A percentile compares a stretch with the other conserved stretches of the same genome.
Conservation (phyloP, 2,329 filamentous ascomycete genomes). For the Seiridium unicorne region DNA sequence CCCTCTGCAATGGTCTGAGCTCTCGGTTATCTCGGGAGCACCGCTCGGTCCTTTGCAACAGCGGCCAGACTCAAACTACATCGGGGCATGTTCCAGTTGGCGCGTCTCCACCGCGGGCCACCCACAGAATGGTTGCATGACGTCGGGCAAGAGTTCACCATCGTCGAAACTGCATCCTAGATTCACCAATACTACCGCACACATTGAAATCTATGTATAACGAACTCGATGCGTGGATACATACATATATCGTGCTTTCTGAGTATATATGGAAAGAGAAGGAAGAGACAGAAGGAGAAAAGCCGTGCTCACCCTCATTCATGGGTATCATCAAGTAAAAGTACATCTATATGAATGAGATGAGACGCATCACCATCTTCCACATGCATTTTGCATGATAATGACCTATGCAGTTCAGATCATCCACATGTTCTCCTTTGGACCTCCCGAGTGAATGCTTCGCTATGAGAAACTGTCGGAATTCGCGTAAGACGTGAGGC, state of each 20-base stretch:
- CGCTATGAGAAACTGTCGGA: background rate
- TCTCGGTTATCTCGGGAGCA: background rate
- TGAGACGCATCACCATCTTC: background rate
- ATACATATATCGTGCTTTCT: background rate
- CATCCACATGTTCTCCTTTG: no score
- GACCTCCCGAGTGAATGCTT: background rate
- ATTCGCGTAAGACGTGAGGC: background rate
- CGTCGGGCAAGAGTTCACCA: background rate
- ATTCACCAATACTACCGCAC: background rate
- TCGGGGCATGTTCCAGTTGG: background rate
- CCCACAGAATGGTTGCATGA: background rate
- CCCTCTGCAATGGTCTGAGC: background rate
- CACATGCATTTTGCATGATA: background rate
- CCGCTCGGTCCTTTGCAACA: background rate
- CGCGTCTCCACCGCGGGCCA: background rate
- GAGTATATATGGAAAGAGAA: background rate
- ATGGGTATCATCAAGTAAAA: conserved; percentile 3
- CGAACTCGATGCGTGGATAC: background rate
- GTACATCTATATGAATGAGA: background rate
- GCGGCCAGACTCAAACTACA: background rate
- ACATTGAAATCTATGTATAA: background rate
- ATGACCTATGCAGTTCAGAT: no score
- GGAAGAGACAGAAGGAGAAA: background rate
- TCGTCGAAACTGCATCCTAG: background rate
- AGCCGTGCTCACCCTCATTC: background rate